Evolutionary conservation across 208 protist species (phyloP), one percentile per base, ranked within the genome.

Genomic region (Wallacemonas collosoma): DNA sequence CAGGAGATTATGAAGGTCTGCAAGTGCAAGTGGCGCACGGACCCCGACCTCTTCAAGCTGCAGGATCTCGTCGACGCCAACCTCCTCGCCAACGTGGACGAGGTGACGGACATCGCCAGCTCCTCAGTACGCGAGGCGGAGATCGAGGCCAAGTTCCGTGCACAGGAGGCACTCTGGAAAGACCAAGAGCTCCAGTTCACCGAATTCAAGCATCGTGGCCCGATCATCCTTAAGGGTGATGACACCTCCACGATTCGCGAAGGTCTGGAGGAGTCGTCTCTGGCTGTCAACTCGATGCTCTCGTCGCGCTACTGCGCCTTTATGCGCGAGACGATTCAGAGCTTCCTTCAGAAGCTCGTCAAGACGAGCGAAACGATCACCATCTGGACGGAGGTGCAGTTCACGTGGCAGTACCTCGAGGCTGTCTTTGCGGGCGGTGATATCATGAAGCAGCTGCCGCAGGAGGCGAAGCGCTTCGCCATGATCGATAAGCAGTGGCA

Each of bases 401-500:
- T 93, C 75, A 95, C 89, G 62, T 99, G 98, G 97, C 96, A 98
- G 77, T 98, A 98, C 79, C 86, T 99, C 50, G 97, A 98, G 82
- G 96, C 98, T 36, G 98, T 99, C 11, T 99, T 99, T 78, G 95
- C 95, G 4, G 93, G 91, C 56, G 97, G 97, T 84, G 97, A 98
- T 74, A 99, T 99, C 62, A 97, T 97, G 82, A 97, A 97, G 87
- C 97, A 99, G 83, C 86, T 99, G 65, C 97, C 97, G 35, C 95
- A 98, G 72, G 98, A 99, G 78, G 97, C 97, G 35, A 98, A 98
- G 79, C 94, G 96, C 65, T 99, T 99, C 76, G 85, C 90, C 12
- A 94, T 94, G 81, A 98, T 99, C 76, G 97, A 99, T 82, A 98
- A 98, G 86, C 90, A 94, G 56, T 99, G 95, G 90, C 86, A 98